Percentiles rank a stretch among this genome's conserved stretches.
Evolutionary conservation across 192 early-diverging fungal genomes (phyloP).

Genomic region (Mortierella claussenii): DNA sequence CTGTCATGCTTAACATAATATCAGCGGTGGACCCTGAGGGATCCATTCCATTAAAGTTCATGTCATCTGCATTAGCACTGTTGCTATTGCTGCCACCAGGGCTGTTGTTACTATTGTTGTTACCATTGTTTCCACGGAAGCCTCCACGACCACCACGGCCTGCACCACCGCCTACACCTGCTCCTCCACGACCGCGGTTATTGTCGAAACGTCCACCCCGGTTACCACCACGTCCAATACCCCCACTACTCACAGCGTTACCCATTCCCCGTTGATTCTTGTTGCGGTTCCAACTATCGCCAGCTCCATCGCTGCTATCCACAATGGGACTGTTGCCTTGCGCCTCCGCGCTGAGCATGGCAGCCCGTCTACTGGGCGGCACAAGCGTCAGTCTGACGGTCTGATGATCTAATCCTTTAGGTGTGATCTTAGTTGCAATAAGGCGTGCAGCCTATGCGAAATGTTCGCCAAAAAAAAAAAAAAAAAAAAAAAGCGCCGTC

Average conservation of each 20-base stretch:
- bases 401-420: conserved; percentile 40
- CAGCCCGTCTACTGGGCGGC: conserved; percentile 21
- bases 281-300: conserved; percentile 16
- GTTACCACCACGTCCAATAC: conserved; percentile 13
- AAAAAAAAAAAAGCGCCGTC: conserved; percentile 3
- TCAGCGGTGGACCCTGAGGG: conserved; percentile 6
- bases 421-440: conserved; percentile 40
- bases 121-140: neutral
- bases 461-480: neutral
- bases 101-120: conserved; percentile 1
- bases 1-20: conserved; percentile 39
- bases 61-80: conserved; percentile 16
- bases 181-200: conserved; percentile 7
- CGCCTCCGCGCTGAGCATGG: neutral
- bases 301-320: conserved; percentile 12
- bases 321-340: conserved; percentile 10
- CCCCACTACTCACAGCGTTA: conserved; percentile 16
- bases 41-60: conserved; percentile 13
- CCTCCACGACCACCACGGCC: conserved; percentile 15
- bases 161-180: conserved; percentile 1
- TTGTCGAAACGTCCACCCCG: conserved; percentile 14
- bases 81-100: conserved; percentile 6
- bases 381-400: conserved; percentile 37
- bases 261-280: conserved; percentile 12
- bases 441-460: conserved; percentile 27